These are phyloP conservation scores for Cercospora canescens DNA, from an alignment of 2,329 filamentous ascomycete species.

Conservation along the genomic window DNA sequence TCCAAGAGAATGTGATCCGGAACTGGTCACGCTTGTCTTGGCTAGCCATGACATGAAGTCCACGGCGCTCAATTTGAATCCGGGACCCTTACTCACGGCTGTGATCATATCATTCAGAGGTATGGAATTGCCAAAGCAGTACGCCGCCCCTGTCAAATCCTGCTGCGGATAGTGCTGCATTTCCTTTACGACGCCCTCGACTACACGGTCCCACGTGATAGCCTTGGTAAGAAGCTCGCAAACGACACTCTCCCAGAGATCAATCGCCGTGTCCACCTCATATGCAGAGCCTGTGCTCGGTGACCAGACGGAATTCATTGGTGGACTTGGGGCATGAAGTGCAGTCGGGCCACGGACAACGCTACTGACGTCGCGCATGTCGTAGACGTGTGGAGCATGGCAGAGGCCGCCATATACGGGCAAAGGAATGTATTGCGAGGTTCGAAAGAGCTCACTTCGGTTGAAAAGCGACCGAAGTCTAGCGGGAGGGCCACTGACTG, in stretches of 20 bases:
- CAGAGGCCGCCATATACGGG: slow-evolving; percentile 33
- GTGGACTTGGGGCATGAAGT: slow-evolving; percentile 21
- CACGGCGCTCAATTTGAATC: neutral
- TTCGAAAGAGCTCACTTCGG: slow-evolving; percentile 28
- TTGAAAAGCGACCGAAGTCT: slow-evolving; percentile 30
- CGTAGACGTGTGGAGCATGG: slow-evolving; percentile 35
- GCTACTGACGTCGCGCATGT: slow-evolving; percentile 29
- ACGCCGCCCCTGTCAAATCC: neutral
- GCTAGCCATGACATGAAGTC: slow-evolving; percentile 13
- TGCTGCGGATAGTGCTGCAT: neutral
- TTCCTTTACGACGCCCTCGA: slow-evolving; percentile 25
- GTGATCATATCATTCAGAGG: slow-evolving; percentile 27
- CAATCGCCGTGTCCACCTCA: slow-evolving; percentile 25
- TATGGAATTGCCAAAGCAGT: slow-evolving; percentile 27
- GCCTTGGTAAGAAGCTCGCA: slow-evolving; percentile 30
- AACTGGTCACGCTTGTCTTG: neutral
- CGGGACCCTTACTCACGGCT: slow-evolving; percentile 9
- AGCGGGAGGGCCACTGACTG: slow-evolving; percentile 35
- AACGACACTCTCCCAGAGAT: slow-evolving; percentile 25
- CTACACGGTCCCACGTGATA: slow-evolving; percentile 31
- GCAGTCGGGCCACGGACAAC: slow-evolving; percentile 15
- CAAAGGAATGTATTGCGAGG: slow-evolving; percentile 26
- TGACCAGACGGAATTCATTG: slow-evolving; percentile 32
- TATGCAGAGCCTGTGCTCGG: slow-evolving; percentile 35
- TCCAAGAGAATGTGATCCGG: neutral